These are phyloP conservation scores for Amylostereum chailletii DNA, from an alignment of 1,284 basidiomycete genomes.

Conservation along the genomic window DNA sequence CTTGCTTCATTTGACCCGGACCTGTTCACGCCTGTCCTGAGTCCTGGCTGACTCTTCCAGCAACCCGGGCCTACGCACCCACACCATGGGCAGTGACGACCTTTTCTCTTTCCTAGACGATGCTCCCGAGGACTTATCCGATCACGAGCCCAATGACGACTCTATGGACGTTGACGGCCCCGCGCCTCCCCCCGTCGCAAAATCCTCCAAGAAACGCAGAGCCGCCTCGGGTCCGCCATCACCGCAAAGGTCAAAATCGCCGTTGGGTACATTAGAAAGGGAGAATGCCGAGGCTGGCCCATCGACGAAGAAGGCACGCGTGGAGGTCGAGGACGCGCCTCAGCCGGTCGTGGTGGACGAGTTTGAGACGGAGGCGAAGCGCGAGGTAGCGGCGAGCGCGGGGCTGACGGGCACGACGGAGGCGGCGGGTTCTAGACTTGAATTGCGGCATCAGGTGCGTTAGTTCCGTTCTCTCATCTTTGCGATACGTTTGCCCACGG, in stretches of 20 bases:
- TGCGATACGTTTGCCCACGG: neutral
- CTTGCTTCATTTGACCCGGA: neutral
- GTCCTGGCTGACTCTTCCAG: neutral
- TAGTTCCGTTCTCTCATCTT: neutral
- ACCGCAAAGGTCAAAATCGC: constrained; percentile 2
- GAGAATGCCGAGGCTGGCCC: constrained; percentile 16
- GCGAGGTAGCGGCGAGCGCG: constrained; percentile 80
- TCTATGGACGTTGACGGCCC: constrained; percentile 15
- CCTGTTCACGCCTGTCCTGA: neutral
- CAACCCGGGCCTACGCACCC: neutral
- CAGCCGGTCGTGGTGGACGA: constrained; percentile 79
- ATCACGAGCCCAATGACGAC: constrained; percentile 13
- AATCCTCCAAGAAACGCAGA: neutral
- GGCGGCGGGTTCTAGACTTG: constrained; percentile 55
- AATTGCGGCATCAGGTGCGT: constrained; percentile 71
- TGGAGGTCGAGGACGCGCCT: constrained; percentile 33
- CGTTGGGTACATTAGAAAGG: neutral
- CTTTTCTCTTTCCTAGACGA: constrained; percentile 36
- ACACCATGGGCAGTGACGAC: constrained; percentile 23
- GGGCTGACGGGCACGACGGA: constrained; percentile 68
- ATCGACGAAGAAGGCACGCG: constrained; percentile 39
- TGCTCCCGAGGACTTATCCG: constrained; percentile 12
- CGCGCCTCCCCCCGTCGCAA: neutral
- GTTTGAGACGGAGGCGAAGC: constrained; percentile 82
- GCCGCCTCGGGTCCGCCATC: constrained; percentile 6